A percentile compares a stretch with the other conserved stretches of the same genome.
Conservation (phyloP, 2,329 filamentous ascomycete genomes). For the Neurospora sp. region DNA sequence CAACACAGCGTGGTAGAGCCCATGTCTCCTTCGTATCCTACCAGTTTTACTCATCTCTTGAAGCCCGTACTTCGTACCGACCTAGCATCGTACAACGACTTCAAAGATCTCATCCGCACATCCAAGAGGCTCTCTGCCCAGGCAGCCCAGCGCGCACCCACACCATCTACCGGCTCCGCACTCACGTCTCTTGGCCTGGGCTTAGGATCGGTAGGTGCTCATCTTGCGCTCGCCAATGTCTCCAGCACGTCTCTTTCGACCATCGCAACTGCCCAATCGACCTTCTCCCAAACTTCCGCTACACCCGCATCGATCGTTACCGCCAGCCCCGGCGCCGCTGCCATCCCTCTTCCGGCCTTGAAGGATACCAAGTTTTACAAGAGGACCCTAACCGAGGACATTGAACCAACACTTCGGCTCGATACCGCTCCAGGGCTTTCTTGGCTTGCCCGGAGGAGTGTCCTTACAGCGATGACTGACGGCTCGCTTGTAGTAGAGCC, state of each 20-base stretch:
- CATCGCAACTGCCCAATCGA: conserved; percentile 33
- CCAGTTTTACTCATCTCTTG: conserved; percentile 72
- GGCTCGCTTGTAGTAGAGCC: conserved; percentile 86
- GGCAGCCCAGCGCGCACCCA: conserved; percentile 52
- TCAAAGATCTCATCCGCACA: conserved; percentile 63
- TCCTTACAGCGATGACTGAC: conserved; percentile 73
- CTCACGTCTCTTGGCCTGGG: conserved; percentile 32
- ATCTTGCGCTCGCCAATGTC: conserved; percentile 37
- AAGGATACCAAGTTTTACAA: conserved; percentile 96
- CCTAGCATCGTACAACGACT: conserved; percentile 73
- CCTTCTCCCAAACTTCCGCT: conserved; percentile 49
- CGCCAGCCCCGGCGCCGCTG: conserved; percentile 28
- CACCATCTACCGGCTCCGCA: conserved; percentile 36
- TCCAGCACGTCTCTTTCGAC: conserved; percentile 50
- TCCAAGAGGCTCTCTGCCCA: conserved; percentile 46
- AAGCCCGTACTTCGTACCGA: conserved; percentile 78
- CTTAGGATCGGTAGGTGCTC: conserved; percentile 22
- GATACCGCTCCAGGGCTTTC: conserved; percentile 85
- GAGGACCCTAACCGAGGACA: conserved; percentile 76
- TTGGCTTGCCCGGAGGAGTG: conserved; percentile 82
- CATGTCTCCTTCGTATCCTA: conserved; percentile 46
- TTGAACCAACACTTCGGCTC: conserved; percentile 85
- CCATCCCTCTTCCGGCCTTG: conserved; percentile 46
- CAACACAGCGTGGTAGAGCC: conserved; percentile 31
- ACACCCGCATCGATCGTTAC: conserved; percentile 46